Base-by-base conservation (phyloP, 2,329 filamentous ascomycete genomes). In the Escovopsis sp. region DNA sequence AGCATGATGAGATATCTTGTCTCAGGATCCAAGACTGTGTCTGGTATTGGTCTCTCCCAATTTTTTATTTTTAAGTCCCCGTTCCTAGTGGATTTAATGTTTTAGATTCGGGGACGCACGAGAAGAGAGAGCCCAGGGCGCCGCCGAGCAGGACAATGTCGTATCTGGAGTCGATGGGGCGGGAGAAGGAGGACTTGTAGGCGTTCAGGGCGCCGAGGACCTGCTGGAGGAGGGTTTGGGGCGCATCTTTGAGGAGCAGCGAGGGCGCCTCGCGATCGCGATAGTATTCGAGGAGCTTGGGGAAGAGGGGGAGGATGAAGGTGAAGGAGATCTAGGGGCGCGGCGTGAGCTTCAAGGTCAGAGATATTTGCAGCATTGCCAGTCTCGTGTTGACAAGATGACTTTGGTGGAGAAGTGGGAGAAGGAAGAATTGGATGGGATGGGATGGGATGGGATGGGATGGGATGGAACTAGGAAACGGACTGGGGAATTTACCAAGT, bases 111-210 rank as follows among this genome's bases (percentile, higher is more conserved):
- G 26, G 26, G 26, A 30, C 26, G 47, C 54, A 74, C 70, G 75
- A 80, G 69, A 98, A 98, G 18, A 98, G 69, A 43, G 88, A 95
- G 49, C 91, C 91, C 26, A 98, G 70, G 19, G 89, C 91, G 39
- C 91, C 91, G 42, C 91, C 91, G 6, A 98, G 76, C 36, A 98
- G 74, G 26, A 98, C 88, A 52, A 96, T 94, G 59, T 98, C 91
- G 69, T 98, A 94, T 66, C 86, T 80, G 44, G 88, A 88, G 57
- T 94, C 89, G 61, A 98, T 96, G 37, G 89, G 88, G 43, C 81
- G 80, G 36, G 85, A 80, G 58, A 98, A 98, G 44, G 85, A 76
- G 51, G 88, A 82, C 64, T 98, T 98, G 75, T 98, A 98, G 38
- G 84, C 72, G 59, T 98, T 95, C 41, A 98, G 74, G 52, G 83